phyloP scores from a whole-genome alignment of 768 basidiomycete species.

The Fomitopsis serialis region DNA sequence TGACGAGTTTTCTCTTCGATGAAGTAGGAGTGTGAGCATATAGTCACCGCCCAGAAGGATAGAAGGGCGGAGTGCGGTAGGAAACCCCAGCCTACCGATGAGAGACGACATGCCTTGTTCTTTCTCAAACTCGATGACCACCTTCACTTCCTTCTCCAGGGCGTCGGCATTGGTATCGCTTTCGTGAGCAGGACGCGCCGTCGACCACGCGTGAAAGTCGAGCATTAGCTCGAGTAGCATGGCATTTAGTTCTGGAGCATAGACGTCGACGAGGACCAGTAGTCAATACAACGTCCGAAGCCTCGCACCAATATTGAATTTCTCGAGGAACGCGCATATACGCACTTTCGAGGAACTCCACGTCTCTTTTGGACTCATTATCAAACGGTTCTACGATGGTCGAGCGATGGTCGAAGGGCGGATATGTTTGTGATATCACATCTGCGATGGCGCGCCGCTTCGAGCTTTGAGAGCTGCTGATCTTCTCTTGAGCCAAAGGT shows the following conservation, averaged over 20 bases:
- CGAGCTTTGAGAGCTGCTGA: too few species aligned
- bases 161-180: slow-evolving; percentile 21
- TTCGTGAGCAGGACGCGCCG: slow-evolving; percentile 28
- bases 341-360: slow-evolving; percentile 30
- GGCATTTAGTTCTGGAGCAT: slow-evolving; percentile 23
- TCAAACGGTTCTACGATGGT: slow-evolving; percentile 30
- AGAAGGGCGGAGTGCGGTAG: not conserved
- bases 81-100: slow-evolving; percentile 23
- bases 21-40: not conserved
- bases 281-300: too few species aligned
- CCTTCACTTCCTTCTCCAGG: slow-evolving; percentile 25
- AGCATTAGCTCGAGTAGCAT: slow-evolving; percentile 29
- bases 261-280: too few species aligned
- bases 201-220: slow-evolving; percentile 33
- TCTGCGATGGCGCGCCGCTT: slow-evolving; percentile 14
- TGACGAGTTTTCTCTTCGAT: slow-evolving; percentile 27
- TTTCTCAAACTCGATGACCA: slow-evolving; percentile 22
- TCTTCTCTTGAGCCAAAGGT: not conserved
- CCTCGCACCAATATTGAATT: not conserved
- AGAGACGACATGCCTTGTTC: slow-evolving; percentile 33
- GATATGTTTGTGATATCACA: slow-evolving; percentile 20
- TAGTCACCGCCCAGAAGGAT: slow-evolving; percentile 1
- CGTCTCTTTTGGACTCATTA: slow-evolving; percentile 28
- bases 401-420: slow-evolving; percentile 25
- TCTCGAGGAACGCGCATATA: slow-evolving; percentile 11